Evolutionary conservation across 139 green algal species (phyloP).

Genomic region (Chlamydomonas applanata): DNA sequence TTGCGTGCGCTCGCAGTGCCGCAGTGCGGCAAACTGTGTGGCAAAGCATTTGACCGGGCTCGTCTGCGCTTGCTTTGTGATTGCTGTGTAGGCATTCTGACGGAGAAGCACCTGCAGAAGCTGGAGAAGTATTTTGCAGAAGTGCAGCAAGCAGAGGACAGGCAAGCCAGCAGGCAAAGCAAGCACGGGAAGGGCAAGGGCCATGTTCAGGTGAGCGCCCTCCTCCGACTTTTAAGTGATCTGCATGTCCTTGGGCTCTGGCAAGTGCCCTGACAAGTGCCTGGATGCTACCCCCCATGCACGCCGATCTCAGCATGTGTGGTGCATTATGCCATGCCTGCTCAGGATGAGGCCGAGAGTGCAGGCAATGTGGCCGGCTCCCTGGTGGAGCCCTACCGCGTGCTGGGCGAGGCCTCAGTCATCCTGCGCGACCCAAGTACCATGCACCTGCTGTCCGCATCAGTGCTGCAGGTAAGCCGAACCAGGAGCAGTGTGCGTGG

Average conservation of each 20-base stretch:
- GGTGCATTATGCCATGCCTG: not conserved
- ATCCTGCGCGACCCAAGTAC: constrained; percentile 70
- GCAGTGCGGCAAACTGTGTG: too few species aligned
- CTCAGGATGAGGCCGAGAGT: constrained; percentile 31
- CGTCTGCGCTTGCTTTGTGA: too few species aligned
- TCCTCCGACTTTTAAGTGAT: too few species aligned
- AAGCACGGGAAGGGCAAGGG: too few species aligned
- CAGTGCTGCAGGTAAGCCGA: constrained; percentile 38
- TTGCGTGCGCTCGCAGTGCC: too few species aligned
- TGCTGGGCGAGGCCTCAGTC: constrained; percentile 69
- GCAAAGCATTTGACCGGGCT: too few species aligned
- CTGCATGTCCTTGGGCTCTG: too few species aligned
- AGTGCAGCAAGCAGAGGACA: constrained; percentile 8
- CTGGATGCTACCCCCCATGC: too few species aligned
- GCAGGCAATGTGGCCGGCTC: constrained; percentile 26
- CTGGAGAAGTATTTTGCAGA: constrained; percentile 53
- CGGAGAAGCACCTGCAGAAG: constrained; percentile 49
- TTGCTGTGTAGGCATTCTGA: constrained; percentile 26
- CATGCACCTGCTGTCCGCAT: constrained; percentile 66
- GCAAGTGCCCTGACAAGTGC: too few species aligned
- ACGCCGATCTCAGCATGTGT: too few species aligned
- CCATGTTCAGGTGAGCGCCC: too few species aligned
- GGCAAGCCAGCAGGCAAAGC: not conserved
- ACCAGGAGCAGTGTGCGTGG: too few species aligned
- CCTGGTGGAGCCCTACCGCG: constrained; percentile 41